Conservation (phyloP, 305 asterid species). For the Rubia occidens region DNA sequence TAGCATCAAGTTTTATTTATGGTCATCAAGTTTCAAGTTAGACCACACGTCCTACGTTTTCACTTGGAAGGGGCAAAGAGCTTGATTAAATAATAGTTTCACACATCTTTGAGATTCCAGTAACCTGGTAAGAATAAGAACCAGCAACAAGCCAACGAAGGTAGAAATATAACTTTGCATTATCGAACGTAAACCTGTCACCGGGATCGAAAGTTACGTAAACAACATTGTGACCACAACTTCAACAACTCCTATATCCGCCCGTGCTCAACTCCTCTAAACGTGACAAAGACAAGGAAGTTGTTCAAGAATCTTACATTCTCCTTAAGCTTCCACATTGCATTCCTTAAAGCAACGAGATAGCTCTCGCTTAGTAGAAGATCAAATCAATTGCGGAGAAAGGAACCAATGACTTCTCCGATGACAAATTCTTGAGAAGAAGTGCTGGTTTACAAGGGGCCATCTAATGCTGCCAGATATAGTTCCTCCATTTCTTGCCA, state of each 20-base stretch:
- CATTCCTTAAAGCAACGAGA: neutral
- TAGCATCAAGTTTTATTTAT: too few species aligned
- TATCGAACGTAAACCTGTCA: too few species aligned
- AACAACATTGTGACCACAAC: neutral
- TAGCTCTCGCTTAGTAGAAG: neutral
- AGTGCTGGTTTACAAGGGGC: neutral
- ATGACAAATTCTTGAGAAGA: neutral
- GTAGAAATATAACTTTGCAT: too few species aligned
- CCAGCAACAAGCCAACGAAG: too few species aligned
- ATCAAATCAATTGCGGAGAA: constrained; percentile 1
- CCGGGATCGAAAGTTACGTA: neutral
- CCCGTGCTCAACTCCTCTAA: neutral
- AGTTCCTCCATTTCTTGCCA: constrained; percentile 1
- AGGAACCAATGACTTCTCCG: neutral
- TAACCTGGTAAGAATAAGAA: too few species aligned
- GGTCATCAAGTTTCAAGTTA: too few species aligned
- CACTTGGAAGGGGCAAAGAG: too few species aligned
- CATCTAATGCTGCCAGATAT: neutral
- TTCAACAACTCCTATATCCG: neutral
- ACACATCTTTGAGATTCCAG: too few species aligned
- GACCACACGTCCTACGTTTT: too few species aligned
- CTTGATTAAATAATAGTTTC: too few species aligned
- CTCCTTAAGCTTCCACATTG: neutral
- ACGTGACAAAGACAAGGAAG: neutral
- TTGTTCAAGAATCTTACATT: constrained; percentile 1